phyloP scores from a whole-genome alignment of 2,329 filamentous ascomycete genomes.

The Mariannaea sp. region DNA sequence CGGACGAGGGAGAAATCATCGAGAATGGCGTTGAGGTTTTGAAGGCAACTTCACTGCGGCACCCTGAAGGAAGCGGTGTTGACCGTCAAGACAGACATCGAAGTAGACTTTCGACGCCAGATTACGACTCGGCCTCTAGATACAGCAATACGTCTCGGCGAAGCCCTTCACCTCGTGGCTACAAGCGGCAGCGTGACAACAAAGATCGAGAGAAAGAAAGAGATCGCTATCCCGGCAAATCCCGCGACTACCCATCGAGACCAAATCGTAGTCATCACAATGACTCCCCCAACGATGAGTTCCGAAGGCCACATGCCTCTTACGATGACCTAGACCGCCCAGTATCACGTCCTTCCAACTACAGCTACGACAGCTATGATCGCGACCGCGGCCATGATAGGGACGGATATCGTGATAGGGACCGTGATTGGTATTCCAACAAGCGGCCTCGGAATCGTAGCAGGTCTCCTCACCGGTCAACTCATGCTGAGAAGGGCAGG shows the following conservation, averaged over 20 bases:
- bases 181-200: slow-evolving; percentile 70
- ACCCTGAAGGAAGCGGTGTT: slow-evolving; percentile 80
- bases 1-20: slow-evolving; percentile 86
- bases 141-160: slow-evolving; percentile 50
- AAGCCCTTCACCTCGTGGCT: slow-evolving; percentile 66
- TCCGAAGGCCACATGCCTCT: slow-evolving; percentile 52
- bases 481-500: slow-evolving; percentile 44
- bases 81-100: slow-evolving; percentile 87
- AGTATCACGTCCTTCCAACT: slow-evolving; percentile 46
- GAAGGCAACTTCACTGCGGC: slow-evolving; percentile 89
- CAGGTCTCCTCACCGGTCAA: slow-evolving; percentile 53
- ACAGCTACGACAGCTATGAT: slow-evolving; percentile 58
- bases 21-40: slow-evolving; percentile 67
- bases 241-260: slow-evolving; percentile 56
- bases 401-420: slow-evolving; percentile 47
- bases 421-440: slow-evolving; percentile 53
- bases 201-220: slow-evolving; percentile 52
- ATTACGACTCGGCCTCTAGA: slow-evolving; percentile 52
- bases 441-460: slow-evolving; percentile 62
- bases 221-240: slow-evolving; percentile 56
- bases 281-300: slow-evolving; percentile 54
- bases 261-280: slow-evolving; percentile 68
- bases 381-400: slow-evolving; percentile 46
- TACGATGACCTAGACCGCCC: slow-evolving; percentile 65
- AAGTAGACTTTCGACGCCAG: slow-evolving; percentile 64